Conservation (phyloP, 106 monocot species). For the Agapanthus africanus region DNA sequence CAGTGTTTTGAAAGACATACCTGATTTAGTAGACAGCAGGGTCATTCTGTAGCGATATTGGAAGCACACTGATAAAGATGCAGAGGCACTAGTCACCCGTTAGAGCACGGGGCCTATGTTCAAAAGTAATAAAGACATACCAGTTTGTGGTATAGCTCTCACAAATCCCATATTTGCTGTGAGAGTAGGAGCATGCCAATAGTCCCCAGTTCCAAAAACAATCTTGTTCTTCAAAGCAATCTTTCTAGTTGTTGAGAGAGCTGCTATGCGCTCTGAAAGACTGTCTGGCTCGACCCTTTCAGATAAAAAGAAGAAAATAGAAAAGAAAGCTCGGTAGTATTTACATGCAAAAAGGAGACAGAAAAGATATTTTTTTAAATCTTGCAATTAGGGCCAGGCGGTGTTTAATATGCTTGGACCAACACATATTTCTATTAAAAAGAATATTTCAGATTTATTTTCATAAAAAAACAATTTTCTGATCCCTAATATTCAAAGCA, state of each 20-base stretch:
- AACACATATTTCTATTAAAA: too few species aligned
- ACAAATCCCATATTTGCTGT: slow-evolving; percentile 90
- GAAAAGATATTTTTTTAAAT: background rate
- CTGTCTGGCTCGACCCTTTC: slow-evolving; percentile 71
- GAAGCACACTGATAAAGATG: background rate
- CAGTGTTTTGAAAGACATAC: too few species aligned
- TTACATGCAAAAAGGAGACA: background rate
- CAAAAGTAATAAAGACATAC: slow-evolving; percentile 79
- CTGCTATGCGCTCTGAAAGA: slow-evolving; percentile 55
- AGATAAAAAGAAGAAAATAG: too few species aligned
- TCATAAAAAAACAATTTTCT: too few species aligned
- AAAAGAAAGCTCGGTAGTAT: too few species aligned
- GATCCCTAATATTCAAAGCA: too few species aligned
- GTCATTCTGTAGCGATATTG: too few species aligned
- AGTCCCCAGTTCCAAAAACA: slow-evolving; percentile 90
- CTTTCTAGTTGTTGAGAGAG: slow-evolving; percentile 79
- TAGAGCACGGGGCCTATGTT: slow-evolving; percentile 82
- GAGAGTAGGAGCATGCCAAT: slow-evolving; percentile 79
- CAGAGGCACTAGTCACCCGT: slow-evolving; percentile 39
- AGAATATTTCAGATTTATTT: too few species aligned
- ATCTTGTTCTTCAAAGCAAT: slow-evolving; percentile 78
- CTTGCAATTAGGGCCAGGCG: too few species aligned
- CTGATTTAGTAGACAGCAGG: too few species aligned
- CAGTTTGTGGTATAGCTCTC: slow-evolving; percentile 74
- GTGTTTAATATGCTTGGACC: too few species aligned